Base-by-base conservation (phyloP, 148 eudicot genomes). In the Diospyros lotus region DNA sequence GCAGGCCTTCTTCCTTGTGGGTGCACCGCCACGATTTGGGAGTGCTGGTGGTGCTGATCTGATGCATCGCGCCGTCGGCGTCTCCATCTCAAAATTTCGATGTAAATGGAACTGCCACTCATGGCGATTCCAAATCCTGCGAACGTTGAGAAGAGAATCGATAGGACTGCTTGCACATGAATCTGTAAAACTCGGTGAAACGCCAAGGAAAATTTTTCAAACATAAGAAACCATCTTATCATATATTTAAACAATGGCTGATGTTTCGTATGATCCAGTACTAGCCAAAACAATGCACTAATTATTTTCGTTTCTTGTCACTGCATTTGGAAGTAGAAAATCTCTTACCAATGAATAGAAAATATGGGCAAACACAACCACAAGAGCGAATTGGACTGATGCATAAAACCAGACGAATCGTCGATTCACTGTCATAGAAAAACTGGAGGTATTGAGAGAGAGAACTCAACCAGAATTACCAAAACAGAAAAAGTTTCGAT, bases 391-490 rank as follows among this genome's bases (percentile, higher is more conserved):
- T 66, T 93, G 98, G 58, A 81, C 68, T 63, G 90, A 61, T 9
- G 94, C 93, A 75, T 93, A 93, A 28, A 89, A 76, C 98, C 98
- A 93, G 18, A 89, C 89, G 76, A 85, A 93, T 69, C 82, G 80
- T 80, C 84, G 85, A 75, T 84, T 86, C 84, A 88, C 98, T 93
- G 82, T 58, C 61, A 14, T 55, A 59, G 62, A 54, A 73, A 76
- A 55, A 9, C 12, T 1, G 58, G 18, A 69, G 9, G 18, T 53
- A 4, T 48, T 4, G 4, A 54, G 46, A 38, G 0, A 54, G 11
- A 0, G 9, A 69, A 69, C 43, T 12, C 8, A 48, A 48, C 28
- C 28, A 28, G 28, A 28, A 28, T 28, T 28, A 28, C 28, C 28
- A 28, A 28, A 28, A 28, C 52, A 48, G 8, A 48, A 48, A 48